Evolutionary conservation across 352 stramenopile genomes (phyloP).

Genomic region (Pythium biforme): DNA sequence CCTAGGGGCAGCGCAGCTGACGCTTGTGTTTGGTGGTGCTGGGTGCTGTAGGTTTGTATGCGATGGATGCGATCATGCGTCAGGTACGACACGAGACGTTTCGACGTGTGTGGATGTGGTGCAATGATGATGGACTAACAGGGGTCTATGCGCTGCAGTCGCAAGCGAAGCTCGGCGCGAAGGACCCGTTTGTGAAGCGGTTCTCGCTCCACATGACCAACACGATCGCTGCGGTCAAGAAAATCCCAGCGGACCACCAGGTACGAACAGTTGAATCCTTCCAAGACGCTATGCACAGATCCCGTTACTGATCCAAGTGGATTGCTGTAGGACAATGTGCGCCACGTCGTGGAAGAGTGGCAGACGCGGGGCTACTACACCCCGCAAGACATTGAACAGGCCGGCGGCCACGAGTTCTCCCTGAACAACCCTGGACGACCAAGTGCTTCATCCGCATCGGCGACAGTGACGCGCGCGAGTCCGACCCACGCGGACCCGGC

Average conservation of each 20-base stretch:
- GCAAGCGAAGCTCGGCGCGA: conserved; percentile 59
- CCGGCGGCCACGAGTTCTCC: conserved; percentile 42
- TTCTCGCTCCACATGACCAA: conserved; percentile 72
- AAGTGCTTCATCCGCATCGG: not conserved
- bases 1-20: too few relatives aligned
- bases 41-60: conserved; percentile 58
- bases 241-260: conserved; percentile 60
- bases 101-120: too few relatives aligned
- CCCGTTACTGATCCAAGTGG: not conserved
- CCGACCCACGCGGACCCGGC: conserved; percentile 23
- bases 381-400: conserved; percentile 56
- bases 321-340: conserved; percentile 46
- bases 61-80: conserved; percentile 82
- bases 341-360: conserved; percentile 80
- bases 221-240: conserved; percentile 73
- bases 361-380: conserved; percentile 71
- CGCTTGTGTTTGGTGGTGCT: not conserved
- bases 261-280: conserved; percentile 32
- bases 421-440: conserved; percentile 23
- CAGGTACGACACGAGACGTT: conserved; percentile 51
- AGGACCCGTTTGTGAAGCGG: conserved; percentile 76
- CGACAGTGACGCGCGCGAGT: conserved; percentile 6
- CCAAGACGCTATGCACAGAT: too few relatives aligned
- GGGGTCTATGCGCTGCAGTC: too few relatives aligned
- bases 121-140: too few relatives aligned